Percentiles rank a stretch among this genome's conserved stretches.
Evolutionary conservation across 2,329 filamentous ascomycete genomes (phyloP).

Genomic region (Fusarium cicatricum): DNA sequence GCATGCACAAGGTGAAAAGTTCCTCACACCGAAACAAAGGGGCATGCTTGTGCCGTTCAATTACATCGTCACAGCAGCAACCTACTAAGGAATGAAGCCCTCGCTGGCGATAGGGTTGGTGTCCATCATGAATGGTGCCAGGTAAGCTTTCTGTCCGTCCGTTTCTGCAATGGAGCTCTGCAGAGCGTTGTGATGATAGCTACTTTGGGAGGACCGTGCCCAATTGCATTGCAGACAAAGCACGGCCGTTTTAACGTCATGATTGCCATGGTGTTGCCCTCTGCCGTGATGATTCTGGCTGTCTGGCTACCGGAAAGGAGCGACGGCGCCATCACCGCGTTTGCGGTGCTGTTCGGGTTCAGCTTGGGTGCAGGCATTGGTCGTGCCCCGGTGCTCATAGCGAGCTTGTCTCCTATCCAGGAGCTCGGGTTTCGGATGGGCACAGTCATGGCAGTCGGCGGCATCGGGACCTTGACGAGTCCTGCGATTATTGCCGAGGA

Average conservation of each 20-base stretch:
- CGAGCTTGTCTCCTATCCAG: slow-evolving; percentile 16
- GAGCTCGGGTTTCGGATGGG: slow-evolving; percentile 32
- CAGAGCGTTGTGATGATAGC: slow-evolving; percentile 10
- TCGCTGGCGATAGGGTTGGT: slow-evolving; percentile 25
- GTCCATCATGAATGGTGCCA: slow-evolving; percentile 29
- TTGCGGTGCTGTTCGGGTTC: slow-evolving; percentile 26
- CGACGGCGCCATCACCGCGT: slow-evolving; percentile 21
- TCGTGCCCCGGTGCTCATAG: slow-evolving; percentile 18
- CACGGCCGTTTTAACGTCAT: slow-evolving; percentile 31
- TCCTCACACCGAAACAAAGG: slow-evolving; percentile 15
- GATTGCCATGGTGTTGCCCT: slow-evolving; percentile 17
- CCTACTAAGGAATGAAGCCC: slow-evolving; percentile 24
- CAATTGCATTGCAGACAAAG: slow-evolving; percentile 30
- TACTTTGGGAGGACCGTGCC: slow-evolving; percentile 33
- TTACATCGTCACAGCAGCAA: slow-evolving; percentile 30
- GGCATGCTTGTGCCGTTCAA: slow-evolving; percentile 31
- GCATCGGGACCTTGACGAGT: slow-evolving; percentile 22
- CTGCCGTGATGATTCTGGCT: slow-evolving; percentile 8
- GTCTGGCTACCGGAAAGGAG: slow-evolving; percentile 26
- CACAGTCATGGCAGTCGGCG: slow-evolving; percentile 22
- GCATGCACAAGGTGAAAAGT: not conserved
- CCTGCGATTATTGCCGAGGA: slow-evolving; percentile 23
- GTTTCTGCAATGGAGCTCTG: not conserved
- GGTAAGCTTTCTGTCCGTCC: slow-evolving; percentile 8
- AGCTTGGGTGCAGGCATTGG: slow-evolving; percentile 28